These are phyloP conservation scores for Rhodotorula paludigena DNA, from an alignment of 768 basidiomycete genomes.

Conservation along the genomic window DNA sequence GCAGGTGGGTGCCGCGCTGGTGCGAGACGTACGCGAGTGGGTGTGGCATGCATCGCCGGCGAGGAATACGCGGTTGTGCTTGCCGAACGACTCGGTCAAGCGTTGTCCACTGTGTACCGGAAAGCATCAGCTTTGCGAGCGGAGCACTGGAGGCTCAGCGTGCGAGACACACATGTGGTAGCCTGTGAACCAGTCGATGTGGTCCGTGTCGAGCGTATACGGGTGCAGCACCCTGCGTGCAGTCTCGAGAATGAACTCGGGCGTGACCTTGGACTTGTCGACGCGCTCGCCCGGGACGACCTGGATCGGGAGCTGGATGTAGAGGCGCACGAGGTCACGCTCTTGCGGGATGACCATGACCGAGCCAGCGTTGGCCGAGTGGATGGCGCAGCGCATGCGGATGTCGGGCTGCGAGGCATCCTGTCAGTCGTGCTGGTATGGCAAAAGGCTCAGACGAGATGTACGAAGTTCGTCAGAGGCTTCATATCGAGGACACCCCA, in stretches of 20 bases:
- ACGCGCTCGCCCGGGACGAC: slow-evolving; percentile 54
- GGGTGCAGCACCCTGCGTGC: slow-evolving; percentile 59
- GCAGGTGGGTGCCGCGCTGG: not conserved
- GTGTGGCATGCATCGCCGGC: slow-evolving; percentile 54
- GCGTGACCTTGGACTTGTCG: slow-evolving; percentile 55
- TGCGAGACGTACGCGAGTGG: slow-evolving; percentile 27
- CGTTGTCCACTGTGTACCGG: no score
- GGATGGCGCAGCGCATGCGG: slow-evolving; percentile 61
- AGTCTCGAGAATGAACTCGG: slow-evolving; percentile 57
- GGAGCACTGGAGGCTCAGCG: no score
- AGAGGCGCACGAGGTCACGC: slow-evolving; percentile 57
- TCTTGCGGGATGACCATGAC: slow-evolving; percentile 64
- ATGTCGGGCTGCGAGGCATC: slow-evolving; percentile 57
- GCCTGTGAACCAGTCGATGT: slow-evolving; percentile 39
- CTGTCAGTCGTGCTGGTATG: no score
- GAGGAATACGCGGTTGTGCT: slow-evolving; percentile 66
- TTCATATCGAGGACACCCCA: slow-evolving; percentile 77
- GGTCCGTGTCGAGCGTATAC: slow-evolving; percentile 48
- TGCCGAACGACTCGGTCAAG: slow-evolving; percentile 61
- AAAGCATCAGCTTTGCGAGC: no score
- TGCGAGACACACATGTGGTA: slow-evolving; percentile 23
- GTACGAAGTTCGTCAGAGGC: slow-evolving; percentile 62
- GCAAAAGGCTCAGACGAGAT: not conserved
- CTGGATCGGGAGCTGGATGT: slow-evolving; percentile 61
- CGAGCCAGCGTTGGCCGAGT: slow-evolving; percentile 55